A percentile compares a stretch with the other conserved stretches of the same genome.
Evolutionary conservation across 106 monocot species (phyloP).

Genomic region (Amphibolis antarctica): DNA sequence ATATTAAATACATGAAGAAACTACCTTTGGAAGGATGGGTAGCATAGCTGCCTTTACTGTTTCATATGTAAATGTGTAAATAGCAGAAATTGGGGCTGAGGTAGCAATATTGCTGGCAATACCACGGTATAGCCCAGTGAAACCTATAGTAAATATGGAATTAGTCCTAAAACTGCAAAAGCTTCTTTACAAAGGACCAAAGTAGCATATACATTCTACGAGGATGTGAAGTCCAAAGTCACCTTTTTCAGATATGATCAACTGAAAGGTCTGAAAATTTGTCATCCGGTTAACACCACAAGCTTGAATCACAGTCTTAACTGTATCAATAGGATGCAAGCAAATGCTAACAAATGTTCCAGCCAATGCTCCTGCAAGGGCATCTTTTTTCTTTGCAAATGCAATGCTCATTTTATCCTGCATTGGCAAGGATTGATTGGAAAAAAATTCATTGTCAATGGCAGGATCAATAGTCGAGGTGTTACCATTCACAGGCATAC

Average conservation of each 20-base stretch:
- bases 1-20: background rate
- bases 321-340: slow-evolving; percentile 88
- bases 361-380: slow-evolving; percentile 83
- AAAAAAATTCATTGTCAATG: slow-evolving; percentile 2
- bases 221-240: background rate
- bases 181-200: background rate
- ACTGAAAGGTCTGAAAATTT: slow-evolving; percentile 25
- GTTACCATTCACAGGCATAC: slow-evolving; percentile 10
- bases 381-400: slow-evolving; percentile 50
- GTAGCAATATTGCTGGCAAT: slow-evolving; percentile 85
- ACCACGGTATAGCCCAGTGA: slow-evolving; percentile 80
- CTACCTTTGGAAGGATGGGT: slow-evolving; percentile 71
- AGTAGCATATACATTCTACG: background rate
- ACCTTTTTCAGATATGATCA: slow-evolving; percentile 73
- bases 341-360: slow-evolving; percentile 79
- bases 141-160: slow-evolving; percentile 25
- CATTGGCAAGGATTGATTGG: slow-evolving; percentile 8
- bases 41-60: slow-evolving; percentile 74
- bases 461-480: slow-evolving; percentile 3
- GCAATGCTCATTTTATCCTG: slow-evolving; percentile 31
- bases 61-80: slow-evolving; percentile 95
- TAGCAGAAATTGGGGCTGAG: slow-evolving; percentile 87
- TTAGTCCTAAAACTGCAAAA: background rate
- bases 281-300: slow-evolving; percentile 28
- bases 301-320: slow-evolving; percentile 85